Conservation (phyloP, 2,329 filamentous ascomycete genomes). For the Emydomyces testavorans region DNA sequence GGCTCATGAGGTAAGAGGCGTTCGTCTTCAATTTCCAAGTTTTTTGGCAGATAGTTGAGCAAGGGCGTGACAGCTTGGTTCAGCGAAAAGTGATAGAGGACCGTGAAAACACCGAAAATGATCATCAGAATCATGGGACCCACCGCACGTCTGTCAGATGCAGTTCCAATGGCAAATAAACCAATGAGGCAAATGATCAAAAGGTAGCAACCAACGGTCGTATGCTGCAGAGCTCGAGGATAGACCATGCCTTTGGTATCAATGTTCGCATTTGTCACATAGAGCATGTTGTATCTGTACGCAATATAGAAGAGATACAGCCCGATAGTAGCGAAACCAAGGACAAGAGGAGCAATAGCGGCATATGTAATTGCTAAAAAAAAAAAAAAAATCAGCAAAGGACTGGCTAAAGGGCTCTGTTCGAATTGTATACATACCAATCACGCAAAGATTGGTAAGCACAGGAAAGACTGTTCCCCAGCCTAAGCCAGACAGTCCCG, state of each 20-base stretch:
- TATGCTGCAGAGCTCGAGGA: conserved; percentile 73
- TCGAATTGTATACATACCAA: conserved; percentile 49
- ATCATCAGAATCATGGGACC: conserved; percentile 67
- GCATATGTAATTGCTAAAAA: conserved; percentile 66
- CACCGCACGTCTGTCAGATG: conserved; percentile 49
- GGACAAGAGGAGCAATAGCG: conserved; percentile 71
- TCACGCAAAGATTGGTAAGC: conserved; percentile 69
- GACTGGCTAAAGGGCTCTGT: background rate
- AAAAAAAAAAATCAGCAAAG: conserved; percentile 14
- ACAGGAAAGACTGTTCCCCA: conserved; percentile 78
- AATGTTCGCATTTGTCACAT: conserved; percentile 67
- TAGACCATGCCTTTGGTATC: conserved; percentile 85
- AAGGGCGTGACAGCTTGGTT: conserved; percentile 64
- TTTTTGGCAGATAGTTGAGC: conserved; percentile 66
- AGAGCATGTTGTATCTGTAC: conserved; percentile 83
- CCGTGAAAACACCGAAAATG: conserved; percentile 60
- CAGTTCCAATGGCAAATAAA: conserved; percentile 60
- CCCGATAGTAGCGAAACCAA: conserved; percentile 69
- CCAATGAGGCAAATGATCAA: conserved; percentile 73
- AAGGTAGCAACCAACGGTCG: conserved; percentile 74
- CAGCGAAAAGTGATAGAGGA: conserved; percentile 61
- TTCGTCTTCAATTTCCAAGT: conserved; percentile 50
- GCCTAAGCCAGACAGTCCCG: conserved; percentile 57
- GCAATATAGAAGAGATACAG: conserved; percentile 74
- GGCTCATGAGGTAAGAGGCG: conserved; percentile 18